phyloP scores from a whole-genome alignment of 2,329 filamentous ascomycete species.

The Claviceps paspali region DNA sequence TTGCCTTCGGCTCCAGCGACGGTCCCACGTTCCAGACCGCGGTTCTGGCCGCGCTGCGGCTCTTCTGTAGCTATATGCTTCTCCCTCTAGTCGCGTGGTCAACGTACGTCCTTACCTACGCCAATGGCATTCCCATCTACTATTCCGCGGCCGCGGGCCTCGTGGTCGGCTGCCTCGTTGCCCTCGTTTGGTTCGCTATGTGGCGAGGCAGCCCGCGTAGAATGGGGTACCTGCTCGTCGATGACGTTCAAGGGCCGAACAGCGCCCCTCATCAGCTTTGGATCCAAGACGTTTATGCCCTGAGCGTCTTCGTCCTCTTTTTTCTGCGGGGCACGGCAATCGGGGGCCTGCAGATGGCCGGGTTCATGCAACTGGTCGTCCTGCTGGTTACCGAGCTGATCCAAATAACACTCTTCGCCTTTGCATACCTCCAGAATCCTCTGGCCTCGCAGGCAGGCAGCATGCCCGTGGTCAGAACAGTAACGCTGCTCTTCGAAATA shows the following conservation, averaged over 20 bases:
- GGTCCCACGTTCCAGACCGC: slow-evolving; percentile 3
- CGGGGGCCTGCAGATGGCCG: slow-evolving; percentile 42
- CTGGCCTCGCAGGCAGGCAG: not conserved
- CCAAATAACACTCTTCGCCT: slow-evolving; percentile 24
- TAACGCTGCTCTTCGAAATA: not conserved
- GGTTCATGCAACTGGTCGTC: slow-evolving; percentile 50
- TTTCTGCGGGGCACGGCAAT: slow-evolving; percentile 51
- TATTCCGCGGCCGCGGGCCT: slow-evolving; percentile 18
- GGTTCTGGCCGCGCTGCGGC: slow-evolving; percentile 39
- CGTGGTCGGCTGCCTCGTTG: slow-evolving; percentile 11
- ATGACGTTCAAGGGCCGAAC: slow-evolving; percentile 53
- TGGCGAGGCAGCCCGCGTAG: slow-evolving; percentile 11
- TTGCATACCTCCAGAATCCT: slow-evolving; percentile 24
- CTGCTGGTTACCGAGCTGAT: slow-evolving; percentile 55
- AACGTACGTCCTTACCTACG: slow-evolving; percentile 48
- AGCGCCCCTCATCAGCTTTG: slow-evolving; percentile 18
- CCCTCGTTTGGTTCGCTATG: slow-evolving; percentile 16
- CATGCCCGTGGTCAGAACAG: not conserved
- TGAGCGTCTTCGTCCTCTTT: slow-evolving; percentile 47
- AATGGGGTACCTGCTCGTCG: slow-evolving; percentile 17
- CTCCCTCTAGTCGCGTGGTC: slow-evolving; percentile 57
- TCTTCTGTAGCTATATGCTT: slow-evolving; percentile 63
- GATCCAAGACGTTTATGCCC: slow-evolving; percentile 47
- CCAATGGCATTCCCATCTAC: slow-evolving; percentile 9
- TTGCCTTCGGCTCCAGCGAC: not conserved